Evolutionary conservation across 345 rosid genomes (phyloP).

Genomic region (Cardamine chenopodiifolia): DNA sequence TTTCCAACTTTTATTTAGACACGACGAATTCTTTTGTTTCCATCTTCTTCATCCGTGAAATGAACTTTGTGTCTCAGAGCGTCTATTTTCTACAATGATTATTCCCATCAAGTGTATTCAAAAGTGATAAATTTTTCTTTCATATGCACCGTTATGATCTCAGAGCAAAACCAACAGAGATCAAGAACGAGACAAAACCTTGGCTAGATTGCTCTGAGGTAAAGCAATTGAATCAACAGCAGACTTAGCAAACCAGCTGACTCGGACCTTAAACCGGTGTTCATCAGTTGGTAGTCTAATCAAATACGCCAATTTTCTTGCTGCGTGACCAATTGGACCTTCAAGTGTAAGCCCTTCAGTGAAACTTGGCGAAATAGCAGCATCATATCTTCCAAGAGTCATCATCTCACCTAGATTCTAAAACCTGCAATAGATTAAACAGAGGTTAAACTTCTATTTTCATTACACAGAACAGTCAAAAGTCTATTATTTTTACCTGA

Average conservation of each 20-base stretch:
- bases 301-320: constrained; percentile 83
- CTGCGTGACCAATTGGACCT: constrained; percentile 87
- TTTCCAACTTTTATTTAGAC: background rate
- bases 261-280: constrained; percentile 84
- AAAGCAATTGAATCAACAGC: constrained; percentile 77
- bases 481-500: constrained; percentile 54
- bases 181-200: constrained; percentile 60
- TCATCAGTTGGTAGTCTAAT: constrained; percentile 88
- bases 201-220: constrained; percentile 65
- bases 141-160: background rate
- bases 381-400: constrained; percentile 85
- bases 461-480: constrained; percentile 8
- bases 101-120: constrained; percentile 11
- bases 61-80: background rate
- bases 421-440: constrained; percentile 53
- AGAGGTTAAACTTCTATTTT: background rate
- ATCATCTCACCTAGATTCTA: constrained; percentile 98
- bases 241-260: constrained; percentile 89
- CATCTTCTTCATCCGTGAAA: background rate
- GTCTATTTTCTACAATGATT: background rate
- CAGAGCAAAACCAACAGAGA: background rate
- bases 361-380: constrained; percentile 85
- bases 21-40: background rate
- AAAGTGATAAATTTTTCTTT: constrained; percentile 8
- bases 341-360: constrained; percentile 87